Base-by-base conservation (phyloP, 345 rosid species). In the Trapa incisa region DNA sequence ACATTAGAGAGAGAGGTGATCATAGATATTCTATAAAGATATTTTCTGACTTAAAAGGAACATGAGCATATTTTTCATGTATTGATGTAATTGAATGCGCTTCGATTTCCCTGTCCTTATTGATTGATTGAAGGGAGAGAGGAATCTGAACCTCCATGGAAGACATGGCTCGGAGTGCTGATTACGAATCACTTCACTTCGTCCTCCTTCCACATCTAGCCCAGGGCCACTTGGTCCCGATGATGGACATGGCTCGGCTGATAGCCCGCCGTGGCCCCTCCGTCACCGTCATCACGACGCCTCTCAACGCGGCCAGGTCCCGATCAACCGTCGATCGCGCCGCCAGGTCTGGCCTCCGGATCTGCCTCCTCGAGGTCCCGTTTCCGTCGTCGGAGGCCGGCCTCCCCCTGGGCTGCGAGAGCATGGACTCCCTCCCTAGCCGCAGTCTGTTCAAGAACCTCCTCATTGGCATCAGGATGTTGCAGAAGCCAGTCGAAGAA, bases 211-310 rank as follows among this genome's bases (percentile, higher is more conserved):
- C 89, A 2, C 77, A 80, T 2, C 64, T 82, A 77, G 75, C 85
- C 10, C 89, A 75, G 15, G 83, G 89, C 45, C 86, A 85, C 75
- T 67, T 78, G 71, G 75, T 80, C 36, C 87, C 86, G 5, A 74
- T 82, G 74, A 57, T 73, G 10, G 89, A 85, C 69, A 70, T 82
- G 68, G 86, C 82, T 9, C 74, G 53, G 17, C 65, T 82, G 5
- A 45, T 85, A n/a, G 82, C 89, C 15, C 67, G 63, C 50, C 83
- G 68, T 0, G 83, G 81, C 5, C 71, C 48, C 39, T 70, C 35
- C 14, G 84, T 80, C 12, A 75, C 80, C 66, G 42, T 82, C 16
- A 75, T 80, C 61, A 76, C 82, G 32, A 86, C 88, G 5, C 75
- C 74, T 3, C 61, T 67, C 50, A 77, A 80, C 17, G 79, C 75